Percentiles rank a stretch among this genome's conserved stretches.
These are phyloP conservation scores for Metschnikowia cerradonensis DNA, from an alignment of 805 yeast species.

Conservation along the genomic window DNA sequence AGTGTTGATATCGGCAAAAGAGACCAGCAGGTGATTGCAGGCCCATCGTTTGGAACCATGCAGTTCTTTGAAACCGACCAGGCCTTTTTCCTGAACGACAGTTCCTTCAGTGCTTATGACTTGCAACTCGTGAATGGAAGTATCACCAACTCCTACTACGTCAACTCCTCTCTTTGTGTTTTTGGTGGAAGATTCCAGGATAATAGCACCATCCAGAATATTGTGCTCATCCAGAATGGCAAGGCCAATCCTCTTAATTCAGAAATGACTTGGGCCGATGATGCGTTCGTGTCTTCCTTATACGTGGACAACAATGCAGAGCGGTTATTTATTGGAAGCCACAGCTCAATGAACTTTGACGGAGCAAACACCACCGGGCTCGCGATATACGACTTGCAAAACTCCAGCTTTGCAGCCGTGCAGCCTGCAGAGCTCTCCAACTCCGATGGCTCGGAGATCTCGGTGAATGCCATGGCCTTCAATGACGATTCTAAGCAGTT, in stretches of 20 bases:
- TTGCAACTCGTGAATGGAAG: constrained; percentile 21
- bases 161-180: constrained; percentile 48
- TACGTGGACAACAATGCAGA: constrained; percentile 32
- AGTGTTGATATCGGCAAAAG: constrained; percentile 20
- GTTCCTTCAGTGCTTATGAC: constrained; percentile 21
- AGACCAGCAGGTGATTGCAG: constrained; percentile 32
- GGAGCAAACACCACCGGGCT: constrained; percentile 39
- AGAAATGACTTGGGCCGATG: constrained; percentile 23
- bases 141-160: constrained; percentile 34
- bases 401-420: constrained; percentile 34
- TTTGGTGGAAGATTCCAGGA: constrained; percentile 58
- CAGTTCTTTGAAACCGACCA: constrained; percentile 26
- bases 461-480: constrained; percentile 33
- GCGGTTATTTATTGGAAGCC: constrained; percentile 44
- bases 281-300: constrained; percentile 27
- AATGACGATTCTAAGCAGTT: constrained; percentile 36
- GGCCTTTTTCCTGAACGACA: constrained; percentile 22
- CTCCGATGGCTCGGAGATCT: constrained; percentile 39
- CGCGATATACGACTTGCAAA: constrained; percentile 47
- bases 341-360: constrained; percentile 30
- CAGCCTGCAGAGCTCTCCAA: constrained; percentile 50
- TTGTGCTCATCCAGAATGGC: constrained; percentile 28
- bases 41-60: constrained; percentile 33
- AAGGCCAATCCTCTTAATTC: constrained; percentile 20
- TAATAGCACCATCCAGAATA: constrained; percentile 17